phyloP scores from a whole-genome alignment of 1,139 yeast genomes.

The Geotrichum carabidarum region DNA sequence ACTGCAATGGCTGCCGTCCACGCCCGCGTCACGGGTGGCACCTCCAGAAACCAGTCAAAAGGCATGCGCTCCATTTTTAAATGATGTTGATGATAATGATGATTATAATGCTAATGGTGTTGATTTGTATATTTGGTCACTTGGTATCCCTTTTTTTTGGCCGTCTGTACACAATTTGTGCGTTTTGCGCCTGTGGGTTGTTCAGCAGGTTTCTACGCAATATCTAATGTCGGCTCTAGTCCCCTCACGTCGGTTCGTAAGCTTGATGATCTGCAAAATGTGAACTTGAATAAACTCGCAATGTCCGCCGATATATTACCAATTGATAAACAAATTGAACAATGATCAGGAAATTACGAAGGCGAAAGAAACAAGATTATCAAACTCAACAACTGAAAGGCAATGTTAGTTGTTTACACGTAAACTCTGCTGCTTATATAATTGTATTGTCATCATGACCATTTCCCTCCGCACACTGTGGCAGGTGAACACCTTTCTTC shows the following conservation, averaged over 20 bases:
- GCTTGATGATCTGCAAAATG: too few relatives aligned
- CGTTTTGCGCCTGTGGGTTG: too few relatives aligned
- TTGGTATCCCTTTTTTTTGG: too few relatives aligned
- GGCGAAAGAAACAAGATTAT: background rate
- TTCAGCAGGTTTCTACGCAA: too few relatives aligned
- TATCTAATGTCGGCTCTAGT: too few relatives aligned
- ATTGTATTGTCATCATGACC: background rate
- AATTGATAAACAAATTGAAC: too few relatives aligned
- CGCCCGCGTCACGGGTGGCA: constrained; percentile 33
- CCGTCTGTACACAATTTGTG: too few relatives aligned
- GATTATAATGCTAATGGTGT: background rate
- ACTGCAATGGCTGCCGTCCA: constrained; percentile 34
- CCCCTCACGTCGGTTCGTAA: too few relatives aligned
- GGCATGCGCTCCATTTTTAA: constrained; percentile 28
- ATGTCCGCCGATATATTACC: too few relatives aligned
- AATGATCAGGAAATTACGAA: background rate
- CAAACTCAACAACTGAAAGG: background rate
- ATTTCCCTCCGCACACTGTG: constrained; percentile 2
- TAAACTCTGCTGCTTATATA: background rate
- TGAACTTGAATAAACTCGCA: too few relatives aligned
- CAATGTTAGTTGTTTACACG: background rate
- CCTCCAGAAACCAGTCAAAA: constrained; percentile 35
- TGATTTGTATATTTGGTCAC: background rate
- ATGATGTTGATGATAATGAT: background rate
- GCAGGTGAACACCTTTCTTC: constrained; percentile 32